Evolutionary conservation across 1,284 basidiomycete species (phyloP).

Genomic region (Pseudozyma flocculosa): DNA sequence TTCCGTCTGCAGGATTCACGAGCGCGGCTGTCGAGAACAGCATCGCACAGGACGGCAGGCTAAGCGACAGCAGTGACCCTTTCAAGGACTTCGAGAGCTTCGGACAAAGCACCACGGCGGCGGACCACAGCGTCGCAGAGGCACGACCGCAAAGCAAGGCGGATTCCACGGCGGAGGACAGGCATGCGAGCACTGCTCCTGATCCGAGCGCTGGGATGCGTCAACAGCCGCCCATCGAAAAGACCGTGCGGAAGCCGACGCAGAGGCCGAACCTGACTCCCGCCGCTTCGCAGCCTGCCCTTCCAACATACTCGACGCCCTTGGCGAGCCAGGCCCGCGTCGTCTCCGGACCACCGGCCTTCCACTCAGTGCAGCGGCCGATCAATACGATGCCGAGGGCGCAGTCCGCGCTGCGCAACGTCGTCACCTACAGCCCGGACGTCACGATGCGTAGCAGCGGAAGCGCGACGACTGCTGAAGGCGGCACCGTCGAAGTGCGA

Average conservation of each 20-base stretch:
- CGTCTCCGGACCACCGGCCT: not conserved
- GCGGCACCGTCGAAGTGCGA: not conserved
- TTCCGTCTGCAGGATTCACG: too few relatives aligned
- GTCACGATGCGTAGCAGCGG: constrained; percentile 18
- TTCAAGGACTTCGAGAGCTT: constrained; percentile 43
- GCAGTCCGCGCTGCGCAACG: constrained; percentile 28
- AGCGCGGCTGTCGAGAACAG: not conserved
- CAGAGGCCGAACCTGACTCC: too few relatives aligned
- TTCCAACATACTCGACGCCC: not conserved
- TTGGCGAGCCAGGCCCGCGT: not conserved
- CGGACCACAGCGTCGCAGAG: not conserved
- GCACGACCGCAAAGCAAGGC: not conserved
- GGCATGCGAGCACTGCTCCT: too few relatives aligned
- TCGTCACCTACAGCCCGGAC: constrained; percentile 33
- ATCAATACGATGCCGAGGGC: constrained; percentile 24
- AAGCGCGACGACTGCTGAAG: not conserved
- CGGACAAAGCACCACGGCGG: constrained; percentile 19
- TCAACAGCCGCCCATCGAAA: too few relatives aligned
- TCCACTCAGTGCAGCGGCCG: not conserved
- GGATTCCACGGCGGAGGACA: too few relatives aligned
- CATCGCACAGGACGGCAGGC: constrained; percentile 4
- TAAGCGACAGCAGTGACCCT: constrained; percentile 38
- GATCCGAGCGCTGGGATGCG: too few relatives aligned
- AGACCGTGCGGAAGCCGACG: too few relatives aligned
- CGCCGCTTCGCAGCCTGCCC: not conserved